Base-by-base conservation (phyloP, 495 filamentous ascomycete species). In the Hypoxylon lenormandii region DNA sequence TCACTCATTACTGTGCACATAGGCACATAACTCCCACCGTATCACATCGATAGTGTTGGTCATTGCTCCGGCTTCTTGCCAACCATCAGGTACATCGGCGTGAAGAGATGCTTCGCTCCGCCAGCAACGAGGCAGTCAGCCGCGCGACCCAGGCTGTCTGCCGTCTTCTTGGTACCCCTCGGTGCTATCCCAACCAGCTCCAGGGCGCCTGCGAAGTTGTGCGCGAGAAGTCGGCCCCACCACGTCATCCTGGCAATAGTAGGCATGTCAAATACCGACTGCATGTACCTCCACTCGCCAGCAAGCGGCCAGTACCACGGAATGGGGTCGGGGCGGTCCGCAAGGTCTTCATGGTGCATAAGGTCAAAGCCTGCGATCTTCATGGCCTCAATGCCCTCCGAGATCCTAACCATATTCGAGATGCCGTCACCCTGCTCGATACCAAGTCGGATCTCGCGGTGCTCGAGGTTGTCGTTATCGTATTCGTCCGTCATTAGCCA, bases 401-500 rank as follows among this genome's bases (percentile, higher is more conserved):
- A 88, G 65, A 97, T 85, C 77, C 83, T 90, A 78, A 97, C 94
- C 95, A 98, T 98, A 86, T 98, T 97, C 72, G 92, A 94, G 80
- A 98, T 98, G 71, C 96, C 95, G 75, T 98, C 89, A 75, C 95
- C 95, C 80, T 92, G 90, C 85, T 98, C 96, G 72, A 98, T 98
- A 70, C 91, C 94, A 21, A 97, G 88, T 61, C 95, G 92, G 77
- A 98, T 94, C 71, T 89, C 87, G 65, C 93, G 90, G 84, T 98
- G 95, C 73, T 90, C 87, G 13, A 91, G 75, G 84, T 98, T 92
- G 54, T 89, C 79, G 75, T 95, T 94, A 82, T 98, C 91, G 82
- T 97, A 98, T 2, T 89, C 81, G 72, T 97, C 94, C 38, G 94
- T 97, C 95, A 98, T 98, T 67, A 98, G 84, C 96, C 96, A 98